These are phyloP conservation scores for Coniochaeta ligniaria DNA, from an alignment of 2,329 filamentous ascomycete species.

Conservation along the genomic window DNA sequence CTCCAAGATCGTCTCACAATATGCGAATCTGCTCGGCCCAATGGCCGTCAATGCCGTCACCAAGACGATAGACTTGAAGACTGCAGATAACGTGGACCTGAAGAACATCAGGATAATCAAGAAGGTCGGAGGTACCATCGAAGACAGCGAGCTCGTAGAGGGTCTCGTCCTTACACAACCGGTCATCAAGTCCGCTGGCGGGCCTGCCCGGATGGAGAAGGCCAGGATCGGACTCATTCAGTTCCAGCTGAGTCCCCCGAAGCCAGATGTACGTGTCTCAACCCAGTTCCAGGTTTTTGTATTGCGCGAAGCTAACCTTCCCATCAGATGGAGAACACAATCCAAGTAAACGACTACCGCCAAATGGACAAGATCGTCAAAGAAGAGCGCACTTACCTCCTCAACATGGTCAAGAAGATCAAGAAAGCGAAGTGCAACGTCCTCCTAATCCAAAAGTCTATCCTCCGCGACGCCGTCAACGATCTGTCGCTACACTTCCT, in stretches of 20 bases:
- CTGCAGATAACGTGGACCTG: conserved; percentile 91
- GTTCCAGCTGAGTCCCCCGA: conserved; percentile 96
- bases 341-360: conserved; percentile 97
- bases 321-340: conserved; percentile 92
- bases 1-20: conserved; percentile 97
- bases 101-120: conserved; percentile 96
- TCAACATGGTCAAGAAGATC: conserved; percentile 99
- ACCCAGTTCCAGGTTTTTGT: background rate
- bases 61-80: conserved; percentile 93
- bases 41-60: conserved; percentile 97
- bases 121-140: conserved; percentile 96
- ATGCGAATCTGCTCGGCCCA: conserved; percentile 88
- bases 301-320: background rate
- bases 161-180: conserved; percentile 87
- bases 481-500: conserved; percentile 96
- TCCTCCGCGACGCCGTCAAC: conserved; percentile 94
- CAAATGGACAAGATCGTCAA: conserved; percentile 99
- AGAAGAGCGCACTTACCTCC: conserved; percentile 93
- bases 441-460: conserved; percentile 96
- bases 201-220: conserved; percentile 92
- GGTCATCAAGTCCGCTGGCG: conserved; percentile 88
- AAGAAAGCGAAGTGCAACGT: conserved; percentile 99
- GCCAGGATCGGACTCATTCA: conserved; percentile 94
- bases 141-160: conserved; percentile 96
- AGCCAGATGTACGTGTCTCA: conserved; percentile 71